phyloP scores from a whole-genome alignment of 2,329 filamentous ascomycete genomes.

The Botrytis sinoallii region DNA sequence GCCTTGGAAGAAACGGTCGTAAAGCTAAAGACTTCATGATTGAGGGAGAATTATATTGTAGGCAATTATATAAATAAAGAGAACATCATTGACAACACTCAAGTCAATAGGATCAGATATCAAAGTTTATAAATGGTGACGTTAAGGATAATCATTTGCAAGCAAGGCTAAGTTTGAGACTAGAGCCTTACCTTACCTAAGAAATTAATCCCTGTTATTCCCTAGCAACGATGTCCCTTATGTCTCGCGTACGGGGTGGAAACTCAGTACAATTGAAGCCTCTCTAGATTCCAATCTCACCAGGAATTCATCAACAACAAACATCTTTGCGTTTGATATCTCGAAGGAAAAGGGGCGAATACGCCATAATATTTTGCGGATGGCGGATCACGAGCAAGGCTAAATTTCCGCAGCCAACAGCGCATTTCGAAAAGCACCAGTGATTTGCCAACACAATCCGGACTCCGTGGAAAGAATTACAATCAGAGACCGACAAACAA shows the following conservation, averaged over 20 bases:
- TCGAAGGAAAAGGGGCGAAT: conserved; percentile 7
- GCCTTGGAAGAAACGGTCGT: conserved; percentile 28
- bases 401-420: conserved; percentile 18
- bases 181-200: conserved; percentile 12
- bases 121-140: neutral
- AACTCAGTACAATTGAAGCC: neutral
- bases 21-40: conserved; percentile 32
- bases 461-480: conserved; percentile 1
- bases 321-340: neutral
- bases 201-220: conserved; percentile 9
- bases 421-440: conserved; percentile 13
- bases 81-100: neutral
- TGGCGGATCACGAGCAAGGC: conserved; percentile 20
- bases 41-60: neutral
- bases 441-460: conserved; percentile 5
- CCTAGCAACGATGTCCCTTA: conserved; percentile 4
- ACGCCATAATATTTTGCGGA: conserved; percentile 15
- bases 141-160: conserved; percentile 1
- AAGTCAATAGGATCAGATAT: neutral
- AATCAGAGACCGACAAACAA: neutral
- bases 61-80: neutral
- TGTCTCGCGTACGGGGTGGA: conserved; percentile 11
- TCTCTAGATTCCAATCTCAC: conserved; percentile 8
- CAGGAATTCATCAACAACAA: neutral
- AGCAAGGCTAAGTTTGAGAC: conserved; percentile 6